Base-by-base conservation (phyloP, 139 green algal species). In the Penium margaritaceum region DNA sequence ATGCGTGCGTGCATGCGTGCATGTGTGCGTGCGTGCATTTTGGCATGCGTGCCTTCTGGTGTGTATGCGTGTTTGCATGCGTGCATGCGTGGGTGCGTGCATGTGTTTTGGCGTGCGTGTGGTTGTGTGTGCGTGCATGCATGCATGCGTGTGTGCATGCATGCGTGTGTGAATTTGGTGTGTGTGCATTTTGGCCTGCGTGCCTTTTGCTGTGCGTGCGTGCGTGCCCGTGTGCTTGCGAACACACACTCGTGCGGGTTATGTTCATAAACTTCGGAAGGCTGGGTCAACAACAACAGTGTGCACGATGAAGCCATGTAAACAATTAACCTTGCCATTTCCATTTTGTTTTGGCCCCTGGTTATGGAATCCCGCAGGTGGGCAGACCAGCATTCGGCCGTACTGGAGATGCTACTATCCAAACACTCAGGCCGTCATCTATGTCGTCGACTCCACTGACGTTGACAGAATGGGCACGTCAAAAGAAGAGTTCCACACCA, bases 351-450 rank as follows among this genome's bases (percentile, higher is more conserved):
- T n/a, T n/a, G n/a, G n/a, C n/a, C n/a, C n/a, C n/a, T n/a, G n/a
- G n/a, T n/a, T n/a, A n/a, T n/a, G n/a, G n/a, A n/a, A n/a, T n/a
- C n/a, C n/a, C n/a, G n/a, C n/a, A n/a, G n/a, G n/a, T n/a, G n/a
- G n/a, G n/a, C n/a, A n/a, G n/a, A n/a, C n/a, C n/a, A n/a, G n/a
- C n/a, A n/a, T n/a, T n/a, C n/a, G n/a, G n/a, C 95, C 95, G 3
- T 98, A 98, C 84, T 99, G 95, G 95, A 81, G 95, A n/a, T 98
- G 93, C 77, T 99, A 98, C 81, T 99, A 94, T 78, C 94, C 93
- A 12, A 96, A 96, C 88, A 96, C 91, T 30, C 88, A 97, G 79
- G 94, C 94, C 46, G 92, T 99, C 73, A 98, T 99, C 37, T 99
- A 98, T 70, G 94, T 99, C 12, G 94, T 99, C 1, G 95, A 99